A percentile compares a stretch with the other conserved stretches of the same genome.
Evolutionary conservation across 495 filamentous ascomycete species (phyloP).

Genomic region (Astrocystis sublimbata): DNA sequence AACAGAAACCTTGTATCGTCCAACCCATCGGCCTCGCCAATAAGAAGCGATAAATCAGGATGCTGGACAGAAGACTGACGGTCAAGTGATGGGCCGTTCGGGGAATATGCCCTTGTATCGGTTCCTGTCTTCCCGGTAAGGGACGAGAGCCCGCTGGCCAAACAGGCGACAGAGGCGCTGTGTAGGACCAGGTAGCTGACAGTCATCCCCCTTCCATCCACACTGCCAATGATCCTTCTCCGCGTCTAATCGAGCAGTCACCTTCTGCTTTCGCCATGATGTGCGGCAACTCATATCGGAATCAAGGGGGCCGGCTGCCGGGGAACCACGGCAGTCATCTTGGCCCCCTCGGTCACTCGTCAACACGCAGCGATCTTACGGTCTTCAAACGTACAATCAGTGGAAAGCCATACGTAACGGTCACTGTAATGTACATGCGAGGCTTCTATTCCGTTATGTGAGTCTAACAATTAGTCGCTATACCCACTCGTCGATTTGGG

Average conservation of each 20-base stretch:
- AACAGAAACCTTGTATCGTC: neutral
- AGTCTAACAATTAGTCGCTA: conserved; percentile 17
- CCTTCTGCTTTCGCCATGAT: conserved; percentile 30
- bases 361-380: conserved; percentile 19
- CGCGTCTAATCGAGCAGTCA: conserved; percentile 29
- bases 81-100: conserved; percentile 6
- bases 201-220: conserved; percentile 8
- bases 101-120: conserved; percentile 10
- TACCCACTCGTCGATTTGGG: conserved; percentile 22
- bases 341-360: neutral
- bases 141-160: neutral
- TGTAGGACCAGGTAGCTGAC: conserved; percentile 12
- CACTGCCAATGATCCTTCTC: conserved; percentile 23
- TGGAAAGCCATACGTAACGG: conserved; percentile 23
- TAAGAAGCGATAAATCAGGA: neutral
- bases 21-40: neutral
- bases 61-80: neutral
- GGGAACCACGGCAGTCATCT: conserved; percentile 31
- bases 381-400: conserved; percentile 32
- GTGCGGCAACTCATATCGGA: conserved; percentile 36
- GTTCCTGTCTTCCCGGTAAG: neutral
- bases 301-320: conserved; percentile 30
- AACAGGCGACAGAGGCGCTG: conserved; percentile 12
- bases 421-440: conserved; percentile 17
- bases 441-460: conserved; percentile 12